phyloP scores from a whole-genome alignment of 192 early-diverging fungal genomes.

The Coemansia erecta region DNA sequence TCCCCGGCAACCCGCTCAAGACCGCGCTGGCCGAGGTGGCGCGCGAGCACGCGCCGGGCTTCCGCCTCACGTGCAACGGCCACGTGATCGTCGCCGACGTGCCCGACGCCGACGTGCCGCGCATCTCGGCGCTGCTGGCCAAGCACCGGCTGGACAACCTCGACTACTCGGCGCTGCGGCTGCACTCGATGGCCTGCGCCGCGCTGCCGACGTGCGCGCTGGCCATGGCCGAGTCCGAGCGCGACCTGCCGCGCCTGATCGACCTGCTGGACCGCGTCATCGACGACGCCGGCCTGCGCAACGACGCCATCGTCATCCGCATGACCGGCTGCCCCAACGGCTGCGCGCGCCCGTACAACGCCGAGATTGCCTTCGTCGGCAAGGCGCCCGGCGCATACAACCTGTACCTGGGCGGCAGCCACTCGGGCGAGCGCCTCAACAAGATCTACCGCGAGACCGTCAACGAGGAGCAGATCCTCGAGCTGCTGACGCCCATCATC shows the following conservation, averaged over 20 bases:
- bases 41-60: slow-evolving; percentile 68
- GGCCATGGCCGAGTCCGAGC: slow-evolving; percentile 97
- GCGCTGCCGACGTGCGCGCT: slow-evolving; percentile 93
- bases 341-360: slow-evolving; percentile 91
- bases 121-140: slow-evolving; percentile 58
- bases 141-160: slow-evolving; percentile 76
- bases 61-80: slow-evolving; percentile 91
- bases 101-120: slow-evolving; percentile 62
- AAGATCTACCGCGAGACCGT: slow-evolving; percentile 90
- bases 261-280: slow-evolving; percentile 74
- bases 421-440: slow-evolving; percentile 81
- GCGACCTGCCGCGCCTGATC: slow-evolving; percentile 87
- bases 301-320: slow-evolving; percentile 90
- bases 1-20: slow-evolving; percentile 68
- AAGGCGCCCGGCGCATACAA: slow-evolving; percentile 96
- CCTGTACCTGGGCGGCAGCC: slow-evolving; percentile 89
- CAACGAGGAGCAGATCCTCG: slow-evolving; percentile 84
- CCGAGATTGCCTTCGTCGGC: slow-evolving; percentile 93
- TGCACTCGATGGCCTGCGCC: slow-evolving; percentile 94
- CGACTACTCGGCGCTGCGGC: slow-evolving; percentile 71
- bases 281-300: slow-evolving; percentile 74
- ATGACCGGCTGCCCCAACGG: slow-evolving; percentile 99
- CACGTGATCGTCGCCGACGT: slow-evolving; percentile 84
- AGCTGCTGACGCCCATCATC: slow-evolving; percentile 74
- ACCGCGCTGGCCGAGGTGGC: slow-evolving; percentile 79